Conservation (phyloP, 805 yeast genomes). For the Starmera dryadoides region DNA sequence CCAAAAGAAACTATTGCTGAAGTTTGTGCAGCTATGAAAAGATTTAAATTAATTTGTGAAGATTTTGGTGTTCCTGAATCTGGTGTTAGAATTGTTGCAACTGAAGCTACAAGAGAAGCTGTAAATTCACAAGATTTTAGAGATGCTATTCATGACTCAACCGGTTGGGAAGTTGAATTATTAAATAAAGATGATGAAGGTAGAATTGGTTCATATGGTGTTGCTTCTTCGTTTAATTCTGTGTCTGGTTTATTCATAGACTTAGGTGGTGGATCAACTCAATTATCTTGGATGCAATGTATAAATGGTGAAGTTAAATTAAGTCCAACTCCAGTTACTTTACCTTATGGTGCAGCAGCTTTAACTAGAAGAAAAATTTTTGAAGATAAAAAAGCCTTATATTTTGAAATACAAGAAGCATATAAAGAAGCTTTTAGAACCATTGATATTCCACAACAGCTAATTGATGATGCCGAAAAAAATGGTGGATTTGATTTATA, state of each 20-base stretch:
- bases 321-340: conserved; percentile 50
- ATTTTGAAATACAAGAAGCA: conserved; percentile 45
- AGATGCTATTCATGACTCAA: conserved; percentile 44
- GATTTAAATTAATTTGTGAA: conserved; percentile 63
- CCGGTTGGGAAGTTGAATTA: conserved; percentile 60
- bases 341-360: conserved; percentile 73
- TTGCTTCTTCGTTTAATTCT: conserved; percentile 63
- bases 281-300: conserved; percentile 61
- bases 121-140: conserved; percentile 54
- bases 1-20: conserved; percentile 52
- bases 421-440: conserved; percentile 41
- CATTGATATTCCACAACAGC: conserved; percentile 44
- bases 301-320: conserved; percentile 46
- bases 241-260: conserved; percentile 66
- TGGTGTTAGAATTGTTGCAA: conserved; percentile 61
- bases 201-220: conserved; percentile 62
- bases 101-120: conserved; percentile 70
- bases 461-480: conserved; percentile 40
- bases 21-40: conserved; percentile 53
- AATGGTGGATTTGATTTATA: conserved; percentile 59
- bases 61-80: conserved; percentile 64
- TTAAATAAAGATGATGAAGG: conserved; percentile 62
- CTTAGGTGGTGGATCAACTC: conserved; percentile 66
- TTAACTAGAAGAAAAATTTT: conserved; percentile 45
- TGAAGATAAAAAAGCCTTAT: conserved; percentile 43